Evolutionary conservation across 106 monocot genomes (phyloP), one percentile per base, ranked within the genome.

Genomic region (Agapanthus africanus): DNA sequence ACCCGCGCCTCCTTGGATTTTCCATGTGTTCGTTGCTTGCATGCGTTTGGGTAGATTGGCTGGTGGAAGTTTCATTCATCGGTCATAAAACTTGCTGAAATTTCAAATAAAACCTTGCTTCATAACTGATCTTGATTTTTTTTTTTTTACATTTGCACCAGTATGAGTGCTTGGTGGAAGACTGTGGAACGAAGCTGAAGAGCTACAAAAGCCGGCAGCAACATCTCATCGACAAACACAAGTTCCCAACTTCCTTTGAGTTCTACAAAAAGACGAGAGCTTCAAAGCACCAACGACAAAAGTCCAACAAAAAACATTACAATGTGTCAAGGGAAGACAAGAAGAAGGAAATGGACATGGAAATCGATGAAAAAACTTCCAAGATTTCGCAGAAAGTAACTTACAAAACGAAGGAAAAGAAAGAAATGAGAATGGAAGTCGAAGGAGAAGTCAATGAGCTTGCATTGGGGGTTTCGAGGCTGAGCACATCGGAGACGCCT

Each of bases 81-180:
- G n/a, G n/a, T n/a, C n/a, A n/a, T n/a, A n/a, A n/a, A n/a, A n/a
- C n/a, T n/a, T n/a, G n/a, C n/a, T n/a, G n/a, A n/a, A n/a, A n/a
- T n/a, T n/a, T n/a, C n/a, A n/a, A n/a, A n/a, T n/a, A n/a, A n/a
- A n/a, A n/a, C n/a, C n/a, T n/a, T n/a, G n/a, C n/a, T n/a, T n/a
- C n/a, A n/a, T n/a, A n/a, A n/a, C n/a, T n/a, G n/a, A n/a, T n/a
- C n/a, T n/a, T n/a, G n/a, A n/a, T n/a, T n/a, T n/a, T n/a, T n/a
- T n/a, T n/a, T n/a, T n/a, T n/a, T n/a, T n/a, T n/a, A 39, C 71
- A 11, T 70, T 28, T 76, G 41, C 28, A 39, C 72, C 84, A 99
- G 97, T 99, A 84, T 26, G 89, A 99, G 40, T 99, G 97, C 30
- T 67, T 99, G 74, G 89, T 99, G 59, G 97, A 99, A 75, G 92